phyloP scores from a whole-genome alignment of 2,329 filamentous ascomycete species.

The Chaetomiaceae sp. region DNA sequence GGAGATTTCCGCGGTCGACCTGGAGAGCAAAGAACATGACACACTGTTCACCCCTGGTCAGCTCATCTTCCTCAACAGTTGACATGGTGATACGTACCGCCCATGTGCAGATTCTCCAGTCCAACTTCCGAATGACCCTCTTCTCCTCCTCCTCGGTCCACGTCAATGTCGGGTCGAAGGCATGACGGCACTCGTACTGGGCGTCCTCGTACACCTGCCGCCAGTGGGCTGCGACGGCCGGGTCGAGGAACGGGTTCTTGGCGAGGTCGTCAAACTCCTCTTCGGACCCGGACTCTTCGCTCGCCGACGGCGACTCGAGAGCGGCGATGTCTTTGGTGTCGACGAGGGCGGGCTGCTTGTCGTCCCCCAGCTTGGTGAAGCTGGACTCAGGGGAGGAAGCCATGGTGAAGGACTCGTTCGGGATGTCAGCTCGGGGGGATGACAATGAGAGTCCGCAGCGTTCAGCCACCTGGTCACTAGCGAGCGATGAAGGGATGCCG shows the following conservation, averaged over 20 bases:
- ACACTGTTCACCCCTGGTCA: slow-evolving; percentile 35
- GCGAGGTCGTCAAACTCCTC: slow-evolving; percentile 6
- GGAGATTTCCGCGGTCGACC: slow-evolving; percentile 56
- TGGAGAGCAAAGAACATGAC: slow-evolving; percentile 60
- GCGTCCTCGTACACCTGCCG: slow-evolving; percentile 19
- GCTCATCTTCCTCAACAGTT: neutral
- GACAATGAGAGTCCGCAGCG: neutral
- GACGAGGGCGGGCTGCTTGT: neutral
- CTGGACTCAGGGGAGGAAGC: neutral
- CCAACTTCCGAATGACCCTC: slow-evolving; percentile 43
- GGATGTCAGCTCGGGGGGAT: neutral
- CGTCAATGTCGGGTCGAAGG: slow-evolving; percentile 16
- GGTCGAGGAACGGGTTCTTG: slow-evolving; percentile 20
- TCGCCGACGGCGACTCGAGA: slow-evolving; percentile 5
- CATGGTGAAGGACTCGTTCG: neutral
- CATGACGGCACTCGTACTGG: slow-evolving; percentile 11
- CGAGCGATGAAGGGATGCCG: neutral
- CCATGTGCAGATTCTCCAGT: slow-evolving; percentile 39
- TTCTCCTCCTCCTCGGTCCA: slow-evolving; percentile 25
- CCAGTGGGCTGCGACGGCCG: slow-evolving; percentile 19
- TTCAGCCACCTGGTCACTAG: no score
- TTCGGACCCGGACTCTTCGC: slow-evolving; percentile 15
- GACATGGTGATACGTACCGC: slow-evolving; percentile 29
- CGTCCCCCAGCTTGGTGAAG: neutral
- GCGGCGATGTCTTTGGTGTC: slow-evolving; percentile 3